phyloP scores from a whole-genome alignment of 805 yeast genomes.

The Kazachstania psychrophila region DNA sequence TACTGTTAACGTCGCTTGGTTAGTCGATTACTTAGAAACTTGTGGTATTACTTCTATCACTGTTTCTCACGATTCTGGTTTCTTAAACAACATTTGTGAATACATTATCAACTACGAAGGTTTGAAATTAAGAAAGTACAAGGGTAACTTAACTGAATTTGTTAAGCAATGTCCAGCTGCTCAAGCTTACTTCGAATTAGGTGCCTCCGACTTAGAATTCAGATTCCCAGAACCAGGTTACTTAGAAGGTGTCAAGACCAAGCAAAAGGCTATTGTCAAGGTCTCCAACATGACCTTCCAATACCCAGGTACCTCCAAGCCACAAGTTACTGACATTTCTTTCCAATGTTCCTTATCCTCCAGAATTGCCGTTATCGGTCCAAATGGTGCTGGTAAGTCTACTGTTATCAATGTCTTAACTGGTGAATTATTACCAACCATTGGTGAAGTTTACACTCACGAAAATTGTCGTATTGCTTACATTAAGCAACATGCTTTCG shows the following conservation, averaged over 20 bases:
- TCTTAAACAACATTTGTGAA: slow-evolving; percentile 95
- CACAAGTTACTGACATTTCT: slow-evolving; percentile 82
- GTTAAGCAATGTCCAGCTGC: slow-evolving; percentile 99
- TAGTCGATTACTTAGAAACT: slow-evolving; percentile 96
- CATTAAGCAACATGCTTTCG: slow-evolving; percentile 99
- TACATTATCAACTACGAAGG: slow-evolving; percentile 99
- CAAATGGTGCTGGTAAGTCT: slow-evolving; percentile 99
- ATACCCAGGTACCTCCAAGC: slow-evolving; percentile 97
- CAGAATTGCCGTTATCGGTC: slow-evolving; percentile 99
- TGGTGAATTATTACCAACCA: slow-evolving; percentile 97
- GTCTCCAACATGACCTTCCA: slow-evolving; percentile 97
- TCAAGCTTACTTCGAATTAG: slow-evolving; percentile 95
- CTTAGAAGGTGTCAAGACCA: slow-evolving; percentile 99
- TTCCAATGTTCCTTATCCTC: slow-evolving; percentile 99
- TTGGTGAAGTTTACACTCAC: slow-evolving; percentile 98
- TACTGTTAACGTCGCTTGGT: slow-evolving; percentile 99
- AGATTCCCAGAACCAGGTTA: slow-evolving; percentile 99
- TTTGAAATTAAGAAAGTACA: slow-evolving; percentile 98
- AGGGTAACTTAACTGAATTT: slow-evolving; percentile 98
- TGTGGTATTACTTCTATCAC: slow-evolving; percentile 98
- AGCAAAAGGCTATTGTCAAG: slow-evolving; percentile 99
- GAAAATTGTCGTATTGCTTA: slow-evolving; percentile 99
- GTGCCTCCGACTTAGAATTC: slow-evolving; percentile 96
- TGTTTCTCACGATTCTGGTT: slow-evolving; percentile 99
- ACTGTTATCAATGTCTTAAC: slow-evolving; percentile 97